Evolutionary conservation across 106 monocot genomes (phyloP).

Genomic region (Amphibolis antarctica): DNA sequence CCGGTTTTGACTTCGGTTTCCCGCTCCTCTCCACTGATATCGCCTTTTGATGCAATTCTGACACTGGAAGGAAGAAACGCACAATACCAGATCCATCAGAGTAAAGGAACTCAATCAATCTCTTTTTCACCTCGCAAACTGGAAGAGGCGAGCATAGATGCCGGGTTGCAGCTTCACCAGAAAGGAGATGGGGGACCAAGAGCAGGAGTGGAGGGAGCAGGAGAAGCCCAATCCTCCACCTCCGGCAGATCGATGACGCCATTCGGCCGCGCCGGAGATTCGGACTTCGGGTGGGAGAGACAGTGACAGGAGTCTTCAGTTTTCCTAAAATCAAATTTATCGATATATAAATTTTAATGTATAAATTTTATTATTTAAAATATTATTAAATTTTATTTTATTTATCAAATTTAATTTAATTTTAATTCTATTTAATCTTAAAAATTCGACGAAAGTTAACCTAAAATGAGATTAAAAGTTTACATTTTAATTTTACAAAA

Average conservation of each 20-base stretch:
- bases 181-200: slow-evolving; percentile 40
- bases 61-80: slow-evolving; percentile 32
- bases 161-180: slow-evolving; percentile 20
- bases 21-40: slow-evolving; percentile 1
- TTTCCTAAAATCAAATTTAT: too few relatives aligned
- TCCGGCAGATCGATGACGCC: slow-evolving; percentile 6
- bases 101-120: background rate
- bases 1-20: slow-evolving; percentile 26
- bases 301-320: too few relatives aligned
- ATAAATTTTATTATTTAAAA: too few relatives aligned
- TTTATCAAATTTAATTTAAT: too few relatives aligned
- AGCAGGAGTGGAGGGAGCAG: slow-evolving; percentile 35
- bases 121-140: background rate
- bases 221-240: slow-evolving; percentile 31
- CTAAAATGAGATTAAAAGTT: too few relatives aligned
- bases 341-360: too few relatives aligned
- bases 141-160: background rate
- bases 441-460: too few relatives aligned
- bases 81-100: background rate
- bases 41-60: slow-evolving; percentile 29
- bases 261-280: background rate
- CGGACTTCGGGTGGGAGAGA: background rate
- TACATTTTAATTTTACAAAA: too few relatives aligned
- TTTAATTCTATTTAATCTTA: too few relatives aligned
- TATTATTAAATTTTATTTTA: too few relatives aligned